phyloP scores from a whole-genome alignment of 345 rosid genomes.

The Pugionium cornutum region DNA sequence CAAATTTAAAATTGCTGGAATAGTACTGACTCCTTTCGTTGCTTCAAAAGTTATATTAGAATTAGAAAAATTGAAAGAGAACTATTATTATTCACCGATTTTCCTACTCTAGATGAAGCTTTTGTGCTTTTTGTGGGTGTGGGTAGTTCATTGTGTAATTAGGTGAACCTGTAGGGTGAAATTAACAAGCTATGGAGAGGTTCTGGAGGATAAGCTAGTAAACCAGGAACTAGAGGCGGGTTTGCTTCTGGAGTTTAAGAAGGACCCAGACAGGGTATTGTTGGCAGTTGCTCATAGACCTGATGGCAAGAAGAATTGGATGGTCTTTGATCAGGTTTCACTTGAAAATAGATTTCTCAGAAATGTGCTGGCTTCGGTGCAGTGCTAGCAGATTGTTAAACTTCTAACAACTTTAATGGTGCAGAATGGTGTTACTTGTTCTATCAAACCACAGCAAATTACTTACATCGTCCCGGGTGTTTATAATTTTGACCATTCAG shows the following conservation, averaged over 20 bases:
- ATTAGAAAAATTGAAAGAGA: background rate
- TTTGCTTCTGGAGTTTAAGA: conserved; percentile 82
- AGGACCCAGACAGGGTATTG: conserved; percentile 72
- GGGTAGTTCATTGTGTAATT: conserved; percentile 19
- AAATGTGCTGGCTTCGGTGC: background rate
- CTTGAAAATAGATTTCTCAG: conserved; percentile 47
- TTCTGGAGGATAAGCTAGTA: conserved; percentile 65
- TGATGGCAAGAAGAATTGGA: conserved; percentile 98
- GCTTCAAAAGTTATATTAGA: background rate
- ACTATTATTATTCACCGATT: background rate
- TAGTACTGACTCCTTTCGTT: background rate
- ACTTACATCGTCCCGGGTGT: conserved; percentile 83
- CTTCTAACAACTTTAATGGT: conserved; percentile 17
- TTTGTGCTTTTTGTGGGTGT: conserved; percentile 1
- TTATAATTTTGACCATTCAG: conserved; percentile 66
- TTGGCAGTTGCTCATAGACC: conserved; percentile 82
- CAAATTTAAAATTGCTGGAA: background rate
- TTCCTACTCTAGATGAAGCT: background rate
- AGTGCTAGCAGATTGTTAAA: conserved; percentile 19
- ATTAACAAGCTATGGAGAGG: conserved; percentile 66
- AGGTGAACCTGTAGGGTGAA: conserved; percentile 51
- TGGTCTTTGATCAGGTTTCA: conserved; percentile 96
- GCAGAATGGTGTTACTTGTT: conserved; percentile 76
- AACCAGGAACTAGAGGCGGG: conserved; percentile 64
- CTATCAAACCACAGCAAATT: conserved; percentile 87